Base-by-base conservation (phyloP, 2,329 filamentous ascomycete genomes). In the Chrysoporthe cubensis region DNA sequence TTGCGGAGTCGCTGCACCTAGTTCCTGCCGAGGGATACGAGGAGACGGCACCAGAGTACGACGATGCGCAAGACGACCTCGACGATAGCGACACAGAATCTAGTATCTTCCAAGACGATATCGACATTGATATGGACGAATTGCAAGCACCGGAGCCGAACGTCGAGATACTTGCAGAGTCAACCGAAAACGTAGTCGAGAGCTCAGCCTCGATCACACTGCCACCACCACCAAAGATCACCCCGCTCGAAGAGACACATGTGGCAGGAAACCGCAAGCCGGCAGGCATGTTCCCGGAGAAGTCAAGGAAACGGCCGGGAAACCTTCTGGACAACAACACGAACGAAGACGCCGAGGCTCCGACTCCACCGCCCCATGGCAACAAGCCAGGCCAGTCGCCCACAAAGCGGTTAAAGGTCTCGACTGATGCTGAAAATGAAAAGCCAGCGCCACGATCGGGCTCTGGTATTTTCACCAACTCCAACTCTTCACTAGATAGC, bases 221-320 rank as follows among this genome's bases (percentile, higher is more conserved):
- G 2, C 83, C 84, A 0, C 76, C 80, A 46, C 81, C 82, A 1
- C 83, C 80, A 18, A 83, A 81, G 60, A 71, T 85, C 60, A 84
- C 81, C 60, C 86, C 87, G 1, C 78, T 90, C 0, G 82, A 82
- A 61, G 83, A 86, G 67, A 85, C 82, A 1, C 78, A 79, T 13
- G 80, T 84, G 1, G 84, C 84, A 0, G 85, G 83, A 2, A 88
- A 88, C 71, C 70, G 80, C 70, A 76, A 64, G 14, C 58, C 78
- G 79, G 9, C 81, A 83, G 2, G 83, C 83, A 0, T 84, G 81
- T 3, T 87, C 87, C 72, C 69, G 78, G 71, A 75, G 56, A 78
- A 80, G 65, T 70, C 71, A 18, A 71, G 71, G 18, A 73, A 70
- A 62, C 71, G 71, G 2, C 76, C 76, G 2, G 80, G 79, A 7